phyloP scores from a whole-genome alignment of 371 early-diverging fungal species.

The Actinomortierella wolfii region DNA sequence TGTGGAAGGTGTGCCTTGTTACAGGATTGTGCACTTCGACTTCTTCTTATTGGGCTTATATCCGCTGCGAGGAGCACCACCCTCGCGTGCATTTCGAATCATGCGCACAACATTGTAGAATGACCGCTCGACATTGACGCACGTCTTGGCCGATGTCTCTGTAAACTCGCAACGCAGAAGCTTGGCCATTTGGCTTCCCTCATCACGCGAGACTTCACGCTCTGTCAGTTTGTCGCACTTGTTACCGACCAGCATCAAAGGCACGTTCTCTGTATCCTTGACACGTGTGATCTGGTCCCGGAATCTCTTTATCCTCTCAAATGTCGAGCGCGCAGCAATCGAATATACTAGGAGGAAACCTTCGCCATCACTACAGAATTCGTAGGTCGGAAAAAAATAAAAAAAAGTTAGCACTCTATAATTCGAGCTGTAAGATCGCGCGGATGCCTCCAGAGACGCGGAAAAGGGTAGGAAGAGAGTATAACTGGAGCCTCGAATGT shows the following conservation, averaged over 20 bases:
- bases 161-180: constrained; percentile 76
- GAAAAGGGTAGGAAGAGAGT: background rate
- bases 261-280: constrained; percentile 80
- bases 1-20: constrained; percentile 7
- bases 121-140: constrained; percentile 84
- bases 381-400: constrained; percentile 3
- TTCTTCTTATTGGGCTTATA: constrained; percentile 35
- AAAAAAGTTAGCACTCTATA: background rate
- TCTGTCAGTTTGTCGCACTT: constrained; percentile 85
- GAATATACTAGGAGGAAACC: constrained; percentile 91
- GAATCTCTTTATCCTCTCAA: constrained; percentile 83
- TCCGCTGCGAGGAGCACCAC: constrained; percentile 10
- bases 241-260: constrained; percentile 94
- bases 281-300: constrained; percentile 84
- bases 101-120: constrained; percentile 72
- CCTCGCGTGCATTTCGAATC: constrained; percentile 57
- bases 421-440: background rate
- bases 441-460: background rate
- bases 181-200: constrained; percentile 82
- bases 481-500: background rate
- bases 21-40: constrained; percentile 45
- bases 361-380: constrained; percentile 76
- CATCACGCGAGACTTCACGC: constrained; percentile 78
- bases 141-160: constrained; percentile 91
- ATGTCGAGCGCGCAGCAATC: constrained; percentile 85